phyloP scores from a whole-genome alignment of 306 rosid species.

The Rosa multiflora region DNA sequence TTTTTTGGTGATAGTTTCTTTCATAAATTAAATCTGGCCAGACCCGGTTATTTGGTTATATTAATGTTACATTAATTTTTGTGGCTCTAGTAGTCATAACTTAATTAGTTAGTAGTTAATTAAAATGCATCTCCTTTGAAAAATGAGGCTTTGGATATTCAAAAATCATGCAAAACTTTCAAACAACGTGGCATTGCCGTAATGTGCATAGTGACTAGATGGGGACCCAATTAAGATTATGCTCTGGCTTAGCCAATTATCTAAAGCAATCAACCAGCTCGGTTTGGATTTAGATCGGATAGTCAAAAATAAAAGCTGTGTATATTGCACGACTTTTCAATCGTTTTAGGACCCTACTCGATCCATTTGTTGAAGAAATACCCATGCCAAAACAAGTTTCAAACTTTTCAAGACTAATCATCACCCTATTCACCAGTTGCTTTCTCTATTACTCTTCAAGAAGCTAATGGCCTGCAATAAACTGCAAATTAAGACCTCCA shows the following conservation, averaged over 20 bases:
- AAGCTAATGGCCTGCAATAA: not conserved
- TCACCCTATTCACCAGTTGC: not conserved
- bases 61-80: not conserved
- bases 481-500: not conserved
- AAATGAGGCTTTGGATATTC: not conserved
- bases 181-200: not conserved
- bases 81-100: not conserved
- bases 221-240: not conserved
- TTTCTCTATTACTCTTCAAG: not conserved
- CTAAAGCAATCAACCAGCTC: not conserved
- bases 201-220: not conserved
- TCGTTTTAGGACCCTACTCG: not conserved
- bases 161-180: not conserved
- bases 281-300: not conserved
- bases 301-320: slow-evolving; percentile 5
- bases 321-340: not conserved
- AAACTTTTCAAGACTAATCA: not conserved
- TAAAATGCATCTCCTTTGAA: not conserved
- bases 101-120: not conserved
- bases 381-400: not conserved
- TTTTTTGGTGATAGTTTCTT: not conserved
- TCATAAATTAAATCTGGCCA: not conserved
- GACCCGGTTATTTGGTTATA: not conserved
- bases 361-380: not conserved
- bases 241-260: not conserved